A percentile compares a stretch with the other conserved stretches of the same genome.
Conservation (phyloP, 2,329 filamentous ascomycete genomes). For the Neopestalotiopsis sp. region DNA sequence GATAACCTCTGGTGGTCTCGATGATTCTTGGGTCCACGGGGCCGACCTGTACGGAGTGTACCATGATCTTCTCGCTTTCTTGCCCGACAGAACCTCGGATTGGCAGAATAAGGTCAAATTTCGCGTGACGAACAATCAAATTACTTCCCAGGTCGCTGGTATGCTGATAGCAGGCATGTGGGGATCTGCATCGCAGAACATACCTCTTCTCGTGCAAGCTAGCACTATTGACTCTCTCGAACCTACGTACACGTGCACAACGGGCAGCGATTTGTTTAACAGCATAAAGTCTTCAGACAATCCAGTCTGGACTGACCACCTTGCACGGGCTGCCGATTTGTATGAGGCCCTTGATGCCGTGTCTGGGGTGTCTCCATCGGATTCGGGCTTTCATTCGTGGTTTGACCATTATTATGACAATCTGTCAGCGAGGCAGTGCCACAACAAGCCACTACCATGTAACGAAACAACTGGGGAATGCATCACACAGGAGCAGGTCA, state of each 20-base stretch:
- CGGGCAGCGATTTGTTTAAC: constrained; percentile 49
- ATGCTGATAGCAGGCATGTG: constrained; percentile 79
- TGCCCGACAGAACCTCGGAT: constrained; percentile 57
- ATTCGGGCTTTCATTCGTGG: constrained; percentile 69
- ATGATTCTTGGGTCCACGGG: constrained; percentile 79
- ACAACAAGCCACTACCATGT: constrained; percentile 75
- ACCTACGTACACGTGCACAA: constrained; percentile 71
- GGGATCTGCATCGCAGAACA: constrained; percentile 41
- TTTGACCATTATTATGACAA: constrained; percentile 90
- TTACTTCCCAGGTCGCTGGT: constrained; percentile 80
- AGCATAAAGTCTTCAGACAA: constrained; percentile 51
- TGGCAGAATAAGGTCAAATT: constrained; percentile 59
- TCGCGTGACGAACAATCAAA: constrained; percentile 81
- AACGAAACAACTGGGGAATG: constrained; percentile 57
- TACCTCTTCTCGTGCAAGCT: constrained; percentile 58
- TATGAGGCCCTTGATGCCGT: constrained; percentile 69
- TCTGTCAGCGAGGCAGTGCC: constrained; percentile 79
- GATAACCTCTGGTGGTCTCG: constrained; percentile 73
- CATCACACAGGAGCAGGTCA: constrained; percentile 59
- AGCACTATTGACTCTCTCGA: constrained; percentile 73
- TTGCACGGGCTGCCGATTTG: constrained; percentile 60
- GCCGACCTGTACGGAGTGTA: constrained; percentile 81
- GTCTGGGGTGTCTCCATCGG: constrained; percentile 64
- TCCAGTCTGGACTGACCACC: constrained; percentile 66
- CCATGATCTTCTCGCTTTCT: constrained; percentile 69